Evolutionary conservation across 495 filamentous ascomycete genomes (phyloP), one percentile per base, ranked within the genome.

Genomic region (Tuber indicum): DNA sequence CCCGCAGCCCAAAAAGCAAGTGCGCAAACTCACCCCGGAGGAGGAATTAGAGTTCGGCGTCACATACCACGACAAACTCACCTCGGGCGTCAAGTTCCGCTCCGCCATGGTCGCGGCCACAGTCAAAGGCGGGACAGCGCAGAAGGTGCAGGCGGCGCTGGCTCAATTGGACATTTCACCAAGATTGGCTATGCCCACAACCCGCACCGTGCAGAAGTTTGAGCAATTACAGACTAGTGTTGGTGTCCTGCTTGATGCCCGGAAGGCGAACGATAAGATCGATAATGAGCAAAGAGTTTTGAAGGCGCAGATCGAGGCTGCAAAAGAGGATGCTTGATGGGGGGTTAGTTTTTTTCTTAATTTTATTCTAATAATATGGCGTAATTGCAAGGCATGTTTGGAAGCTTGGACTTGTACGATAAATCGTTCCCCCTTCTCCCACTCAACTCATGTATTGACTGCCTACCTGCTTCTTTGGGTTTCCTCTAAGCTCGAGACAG

Each of bases 201-300:
- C 89, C 26, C 88, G 88, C 1, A 93, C 97, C 1, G 91, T 91
- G 69, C 90, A 90, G 80, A 90, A 90, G 79, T 97, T 94, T 83
- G 96, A 98, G 85, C 86, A 87, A 74, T 87, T 99, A 49, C 90
- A 97, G 76, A 86, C 85, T 41, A 89, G 89, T 23, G 93, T 99
- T 70, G 89, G 91, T 46, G 83, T 88, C 19, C 85, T 99, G 26
- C 87, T 99, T 1, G 96, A 99, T 78, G 86, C 92, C 17, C 87
- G 93, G 75, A 98, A 97, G 85, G 84, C 94, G 16, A 86, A 88
- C 8, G 96, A 99, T 84, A 97, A 96, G 85, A 85, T 97, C 0
- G 92, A 94, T 73, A 90, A 89, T 19, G 96, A 99, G 85, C 89
- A 96, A 74, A 89, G 89, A 75, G 86, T 96, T 3, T 86, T 92